phyloP scores from a whole-genome alignment of 768 basidiomycete genomes.

The Termitomyces sp. region DNA sequence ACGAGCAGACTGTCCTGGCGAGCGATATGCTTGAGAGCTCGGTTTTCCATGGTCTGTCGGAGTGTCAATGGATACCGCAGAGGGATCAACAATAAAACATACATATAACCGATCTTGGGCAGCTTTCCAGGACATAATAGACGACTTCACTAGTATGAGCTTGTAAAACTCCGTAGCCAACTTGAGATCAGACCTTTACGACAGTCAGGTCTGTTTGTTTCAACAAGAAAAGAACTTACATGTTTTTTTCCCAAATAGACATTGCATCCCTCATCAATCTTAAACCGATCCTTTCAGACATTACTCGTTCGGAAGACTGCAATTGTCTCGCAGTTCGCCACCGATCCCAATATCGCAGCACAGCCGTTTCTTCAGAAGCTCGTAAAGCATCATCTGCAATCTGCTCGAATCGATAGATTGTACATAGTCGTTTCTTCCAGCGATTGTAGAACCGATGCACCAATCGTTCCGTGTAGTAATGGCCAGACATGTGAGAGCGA shows the following conservation, averaged over 20 bases:
- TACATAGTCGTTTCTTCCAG: slow-evolving; percentile 51
- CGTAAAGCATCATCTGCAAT: slow-evolving; percentile 49
- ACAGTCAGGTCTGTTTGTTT: neutral
- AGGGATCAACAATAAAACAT: slow-evolving; percentile 22
- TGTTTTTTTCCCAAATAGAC: slow-evolving; percentile 44
- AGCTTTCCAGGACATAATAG: slow-evolving; percentile 55
- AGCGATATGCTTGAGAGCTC: slow-evolving; percentile 53
- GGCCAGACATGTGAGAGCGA: slow-evolving; percentile 48
- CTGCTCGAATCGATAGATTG: slow-evolving; percentile 43
- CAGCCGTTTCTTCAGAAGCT: slow-evolving; percentile 33
- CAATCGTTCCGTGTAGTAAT: slow-evolving; percentile 47
- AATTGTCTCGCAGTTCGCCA: slow-evolving; percentile 55
- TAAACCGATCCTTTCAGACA: slow-evolving; percentile 43
- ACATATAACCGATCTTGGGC: slow-evolving; percentile 51
- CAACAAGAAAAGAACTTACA: slow-evolving; percentile 19
- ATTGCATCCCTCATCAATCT: slow-evolving; percentile 51
- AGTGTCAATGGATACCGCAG: neutral
- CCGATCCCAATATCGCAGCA: slow-evolving; percentile 48
- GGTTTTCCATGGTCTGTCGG: slow-evolving; percentile 50
- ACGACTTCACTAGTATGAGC: slow-evolving; percentile 40
- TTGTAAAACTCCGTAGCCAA: slow-evolving; percentile 44
- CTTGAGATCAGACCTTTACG: slow-evolving; percentile 42
- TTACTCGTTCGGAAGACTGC: slow-evolving; percentile 40
- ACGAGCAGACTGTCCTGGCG: slow-evolving; percentile 60
- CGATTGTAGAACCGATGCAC: slow-evolving; percentile 41